Evolutionary conservation across 1,284 basidiomycete species (phyloP), one percentile per base, ranked within the genome.

Genomic region (Puccinia hordei): DNA sequence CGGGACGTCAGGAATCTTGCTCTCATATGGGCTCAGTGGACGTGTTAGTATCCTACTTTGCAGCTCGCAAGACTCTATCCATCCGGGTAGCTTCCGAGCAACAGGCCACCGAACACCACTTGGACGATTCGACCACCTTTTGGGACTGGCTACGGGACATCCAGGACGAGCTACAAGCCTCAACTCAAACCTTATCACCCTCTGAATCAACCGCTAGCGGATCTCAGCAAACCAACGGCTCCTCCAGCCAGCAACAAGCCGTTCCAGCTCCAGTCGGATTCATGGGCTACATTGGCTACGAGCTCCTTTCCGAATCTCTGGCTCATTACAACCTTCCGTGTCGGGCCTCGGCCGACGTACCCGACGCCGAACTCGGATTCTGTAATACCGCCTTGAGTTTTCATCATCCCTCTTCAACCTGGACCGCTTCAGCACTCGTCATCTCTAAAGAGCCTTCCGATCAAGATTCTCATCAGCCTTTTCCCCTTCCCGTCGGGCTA

Each of bases 241-340:
- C 30, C 9, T 38, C 38, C 6, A 13, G 17, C 38, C 1, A 46
- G 24, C n/a, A 5, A 13, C 61, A 22, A 30, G n/a, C 5, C 38
- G 17, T 12, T 17, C 19, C 35, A 24, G 61, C 75, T 44, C 77
- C 77, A 13, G 68, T 78, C 22, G 76, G 76, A 41, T 71, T 78
- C 55, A 53, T 78, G 46, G 76, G 76, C 22, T 78, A 78, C 53
- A 38, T 78, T n/a, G 55, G 38, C 35, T 78, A 78, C 53, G 76
- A 78, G 63, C 35, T 71, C 12, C 65, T 78, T 13, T 78, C 76
- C 30, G 76, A 78, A 66, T 78, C 65, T 8, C 66, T 78, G 6
- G 38, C 35, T 2, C 35, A 57, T 24, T 68, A 79, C 30, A 57
- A 68, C 12, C 35, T 79, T 12, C 53, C 68, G 12, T 79, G 53